Evolutionary conservation across 2,329 filamentous ascomycete species (phyloP), one percentile per base, ranked within the genome.

Genomic region (Chalaropsis thielavioides): DNA sequence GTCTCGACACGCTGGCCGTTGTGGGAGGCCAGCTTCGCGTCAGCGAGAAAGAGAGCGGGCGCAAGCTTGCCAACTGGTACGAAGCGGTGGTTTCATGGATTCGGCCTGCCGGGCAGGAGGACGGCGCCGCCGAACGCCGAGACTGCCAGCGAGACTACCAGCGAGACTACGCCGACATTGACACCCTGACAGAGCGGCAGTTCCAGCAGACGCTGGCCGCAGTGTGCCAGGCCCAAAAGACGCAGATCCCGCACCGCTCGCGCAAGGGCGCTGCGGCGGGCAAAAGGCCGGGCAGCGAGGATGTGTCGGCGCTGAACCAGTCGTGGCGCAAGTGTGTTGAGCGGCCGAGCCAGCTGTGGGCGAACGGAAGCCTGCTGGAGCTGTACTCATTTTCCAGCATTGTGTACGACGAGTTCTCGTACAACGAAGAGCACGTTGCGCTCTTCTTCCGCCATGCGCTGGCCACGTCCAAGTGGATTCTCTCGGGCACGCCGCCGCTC

Each of bases 381-480:
- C 69, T 71, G 46, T 77, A 74, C 67, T 75, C 71, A 41, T 78
- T 72, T 41, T 67, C 72, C 19, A 72, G 76, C 3, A 69, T 78
- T 11, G 71, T 79, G 10, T 75, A 75, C 68, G 77, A 79, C 65
- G 77, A 79, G 66, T 77, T 75, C 67, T 76, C 77, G 0, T 78
- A 78, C 65, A 69, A 73, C 44, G 72, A 76, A 27, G 66, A 66
- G 2, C 35, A 66, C 1, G 69, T 74, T 1, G 67, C 70, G 0
- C 68, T 72, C 7, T 77, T 78, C 67, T 68, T 78, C 24, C 68
- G 68, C 19, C 70, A 72, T 8, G 69, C 69, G 6, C 62, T 71
- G 0, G 72, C 76, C 3, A 68, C 67, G 24, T 70, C 74, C 8
- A 78, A 76, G 62, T 79, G 76, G 77, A 71, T 78, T 40, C 70